phyloP scores from a whole-genome alignment of 345 rosid genomes.

The Firmiana major region DNA sequence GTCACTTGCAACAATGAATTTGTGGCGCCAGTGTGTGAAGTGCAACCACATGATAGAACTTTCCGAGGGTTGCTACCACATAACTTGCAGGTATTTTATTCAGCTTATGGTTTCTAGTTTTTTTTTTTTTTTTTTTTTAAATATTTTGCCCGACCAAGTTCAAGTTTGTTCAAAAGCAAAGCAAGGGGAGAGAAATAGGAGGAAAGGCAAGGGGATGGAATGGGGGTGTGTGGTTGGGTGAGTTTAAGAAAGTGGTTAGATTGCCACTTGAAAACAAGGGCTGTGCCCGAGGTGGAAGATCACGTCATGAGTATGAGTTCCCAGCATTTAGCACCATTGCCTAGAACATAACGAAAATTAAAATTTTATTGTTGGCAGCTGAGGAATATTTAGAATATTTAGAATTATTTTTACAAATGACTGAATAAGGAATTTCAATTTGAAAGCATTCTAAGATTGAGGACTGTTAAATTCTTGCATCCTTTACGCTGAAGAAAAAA shows the following conservation, averaged over 20 bases:
- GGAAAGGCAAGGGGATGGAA: background rate
- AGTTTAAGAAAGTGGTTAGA: background rate
- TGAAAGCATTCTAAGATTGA: background rate
- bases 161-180: background rate
- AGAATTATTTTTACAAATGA: background rate
- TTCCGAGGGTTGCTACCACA: slow-evolving; percentile 61
- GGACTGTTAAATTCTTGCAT: background rate
- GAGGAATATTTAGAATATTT: background rate
- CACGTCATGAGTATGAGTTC: background rate
- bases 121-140: background rate
- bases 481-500: background rate
- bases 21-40: slow-evolving; percentile 58
- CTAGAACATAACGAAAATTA: background rate
- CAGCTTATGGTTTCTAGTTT: background rate
- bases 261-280: background rate
- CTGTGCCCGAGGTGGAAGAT: background rate
- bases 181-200: background rate
- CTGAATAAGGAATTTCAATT: background rate
- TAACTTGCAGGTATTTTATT: slow-evolving; percentile 58
- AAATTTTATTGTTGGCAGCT: background rate
- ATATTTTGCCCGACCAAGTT: background rate
- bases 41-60: slow-evolving; percentile 63
- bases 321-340: background rate
- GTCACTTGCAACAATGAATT: slow-evolving; percentile 42
- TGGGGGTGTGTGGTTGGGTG: background rate